phyloP scores from a whole-genome alignment of 2,329 filamentous ascomycete species.

The Diaporthe destruens region DNA sequence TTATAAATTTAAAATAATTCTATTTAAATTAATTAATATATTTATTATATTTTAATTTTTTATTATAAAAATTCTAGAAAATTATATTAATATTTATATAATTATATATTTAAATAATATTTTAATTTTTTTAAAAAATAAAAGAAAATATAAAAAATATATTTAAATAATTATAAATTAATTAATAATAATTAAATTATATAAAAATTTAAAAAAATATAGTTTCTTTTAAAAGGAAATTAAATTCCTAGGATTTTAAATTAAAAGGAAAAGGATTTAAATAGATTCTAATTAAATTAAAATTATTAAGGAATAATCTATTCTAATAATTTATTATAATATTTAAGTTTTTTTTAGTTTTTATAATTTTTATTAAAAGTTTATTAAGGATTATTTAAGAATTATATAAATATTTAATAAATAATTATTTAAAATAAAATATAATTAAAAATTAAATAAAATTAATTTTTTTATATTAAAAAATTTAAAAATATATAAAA shows the following conservation, averaged over 20 bases:
- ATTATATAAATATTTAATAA: neutral
- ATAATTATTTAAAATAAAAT: neutral
- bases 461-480: too few relatives aligned
- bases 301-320: neutral
- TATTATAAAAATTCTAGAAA: too few relatives aligned
- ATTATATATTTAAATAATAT: slow-evolving; percentile 1
- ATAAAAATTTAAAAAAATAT: neutral
- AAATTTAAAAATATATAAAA: too few relatives aligned
- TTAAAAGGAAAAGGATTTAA: neutral
- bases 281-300: neutral
- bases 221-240: neutral
- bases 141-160: neutral
- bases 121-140: neutral
- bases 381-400: neutral
- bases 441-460: too few relatives aligned
- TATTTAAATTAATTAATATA: too few relatives aligned
- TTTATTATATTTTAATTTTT: too few relatives aligned
- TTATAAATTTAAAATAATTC: too few relatives aligned
- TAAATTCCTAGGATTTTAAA: too few relatives aligned
- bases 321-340: neutral
- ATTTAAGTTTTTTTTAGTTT: neutral
- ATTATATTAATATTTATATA: slow-evolving; percentile 1
- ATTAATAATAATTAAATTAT: neutral
- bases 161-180: neutral
- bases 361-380: neutral